Evolutionary conservation across 805 yeast genomes (phyloP), one percentile per base, ranked within the genome.

Genomic region (Wickerhamomyces canadensis): DNA sequence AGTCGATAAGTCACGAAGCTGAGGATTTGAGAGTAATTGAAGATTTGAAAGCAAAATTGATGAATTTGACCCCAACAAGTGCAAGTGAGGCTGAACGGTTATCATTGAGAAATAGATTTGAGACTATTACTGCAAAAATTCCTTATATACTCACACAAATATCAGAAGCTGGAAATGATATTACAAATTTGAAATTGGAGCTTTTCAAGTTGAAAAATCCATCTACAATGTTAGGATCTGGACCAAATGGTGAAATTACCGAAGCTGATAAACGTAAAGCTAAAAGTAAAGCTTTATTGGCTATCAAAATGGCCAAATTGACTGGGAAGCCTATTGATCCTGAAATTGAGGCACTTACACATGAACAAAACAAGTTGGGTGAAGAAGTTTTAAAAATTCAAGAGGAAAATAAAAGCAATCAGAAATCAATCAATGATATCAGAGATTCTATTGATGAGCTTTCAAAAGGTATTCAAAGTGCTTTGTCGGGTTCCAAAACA

Each of bases 291-390:
- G 89, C 89, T 27, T 62, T 79, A 40, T 67, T 93, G 48, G 79
- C 80, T 44, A 82, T 87, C 25, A 74, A 95, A 44, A 88, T 91
- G 95, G 94, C 96, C 17, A 86, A 91, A 12, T 69, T 91, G 49
- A 89, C 97, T 0, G 96, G 96, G 1, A 82, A 79, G 51, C 67
- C 76, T 12, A 60, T 72, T 6, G 68, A 72, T 17, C 52, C 55
- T 4, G 46, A 36, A 13, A 29, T 50, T 27, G 63, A 64, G 19
- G 58, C 61, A 30, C 68, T 67, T 19, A 58, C 51, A 12, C 57
- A 50, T 3, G 64, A 61, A 32, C 61, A 61, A 34, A 43, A 48
- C 15, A 51, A 47, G 36, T 65, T 82, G 43, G 71, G 68, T 38
- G 72, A 70, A 43, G 80, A 76, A 36, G 59, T 70, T 18, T 65